These are phyloP conservation scores for Cryptosporidium baileyi DNA, from an alignment of 169 alveolate genomes.

Conservation along the genomic window DNA sequence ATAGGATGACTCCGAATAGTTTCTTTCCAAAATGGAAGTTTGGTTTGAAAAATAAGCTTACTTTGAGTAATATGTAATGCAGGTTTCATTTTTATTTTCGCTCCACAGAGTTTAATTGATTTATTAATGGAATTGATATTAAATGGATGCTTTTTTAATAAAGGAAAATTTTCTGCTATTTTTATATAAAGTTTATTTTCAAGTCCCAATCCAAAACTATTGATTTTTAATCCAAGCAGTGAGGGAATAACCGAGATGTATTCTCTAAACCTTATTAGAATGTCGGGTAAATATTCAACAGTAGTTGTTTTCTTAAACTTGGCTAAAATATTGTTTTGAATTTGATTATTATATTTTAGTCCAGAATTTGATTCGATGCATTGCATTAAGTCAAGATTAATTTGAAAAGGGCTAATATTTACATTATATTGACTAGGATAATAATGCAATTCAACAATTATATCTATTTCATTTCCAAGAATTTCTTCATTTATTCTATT, in stretches of 20 bases:
- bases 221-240: conserved; percentile 19
- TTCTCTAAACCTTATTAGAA: conserved; percentile 2
- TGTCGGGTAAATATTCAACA: conserved; percentile 10
- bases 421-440: conserved; percentile 28
- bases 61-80: conserved; percentile 6
- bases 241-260: conserved; percentile 10
- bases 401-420: conserved; percentile 21
- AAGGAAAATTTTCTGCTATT: conserved; percentile 45
- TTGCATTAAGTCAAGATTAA: conserved; percentile 11
- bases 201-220: conserved; percentile 15
- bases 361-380: neutral
- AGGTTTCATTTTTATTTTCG: conserved; percentile 42
- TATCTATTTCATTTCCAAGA: conserved; percentile 25
- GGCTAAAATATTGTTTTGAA: neutral
- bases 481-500: conserved; percentile 1
- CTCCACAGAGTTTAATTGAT: conserved; percentile 26
- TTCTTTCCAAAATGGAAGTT: conserved; percentile 42
- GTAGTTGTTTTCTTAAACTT: conserved; percentile 21
- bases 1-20: conserved; percentile 32
- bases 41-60: conserved; percentile 32
- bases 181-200: neutral
- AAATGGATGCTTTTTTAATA: neutral
- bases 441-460: conserved; percentile 20
- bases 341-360: neutral
- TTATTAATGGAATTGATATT: neutral